phyloP scores from a whole-genome alignment of 768 basidiomycete species.

The Lentinula edodes region DNA sequence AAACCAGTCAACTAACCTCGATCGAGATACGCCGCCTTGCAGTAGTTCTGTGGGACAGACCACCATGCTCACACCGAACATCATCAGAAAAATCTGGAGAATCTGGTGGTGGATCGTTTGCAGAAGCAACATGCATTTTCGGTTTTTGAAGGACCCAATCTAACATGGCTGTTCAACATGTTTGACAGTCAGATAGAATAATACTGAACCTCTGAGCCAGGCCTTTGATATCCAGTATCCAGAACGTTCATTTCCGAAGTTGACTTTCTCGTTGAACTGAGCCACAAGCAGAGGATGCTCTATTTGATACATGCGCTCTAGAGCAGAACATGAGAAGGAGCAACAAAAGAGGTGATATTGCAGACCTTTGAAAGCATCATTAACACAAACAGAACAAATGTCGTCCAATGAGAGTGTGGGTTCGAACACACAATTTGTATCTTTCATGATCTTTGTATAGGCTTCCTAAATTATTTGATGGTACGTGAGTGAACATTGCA shows the following conservation, averaged over 20 bases:
- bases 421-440: conserved; percentile 42
- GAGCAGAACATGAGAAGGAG: conserved; percentile 1
- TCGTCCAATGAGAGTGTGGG: conserved; percentile 44
- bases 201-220: conserved; percentile 64
- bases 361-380: conserved; percentile 50
- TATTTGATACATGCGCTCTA: conserved; percentile 66
- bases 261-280: conserved; percentile 45
- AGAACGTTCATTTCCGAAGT: conserved; percentile 25
- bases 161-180: conserved; percentile 20
- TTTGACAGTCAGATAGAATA: not conserved
- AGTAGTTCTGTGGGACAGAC: conserved; percentile 47
- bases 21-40: conserved; percentile 58
- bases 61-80: conserved; percentile 70
- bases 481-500: not conserved
- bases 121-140: conserved; percentile 61
- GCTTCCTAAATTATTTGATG: conserved; percentile 29
- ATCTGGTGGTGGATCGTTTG: conserved; percentile 66
- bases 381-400: conserved; percentile 59
- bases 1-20: conserved; percentile 34
- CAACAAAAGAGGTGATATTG: not conserved
- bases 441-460: conserved; percentile 33
- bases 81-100: conserved; percentile 48
- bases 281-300: conserved; percentile 61
- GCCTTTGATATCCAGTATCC: conserved; percentile 73
- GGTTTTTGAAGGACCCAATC: conserved; percentile 73